Base-by-base conservation (phyloP, 352 stramenopile genomes). In the Pythium guiyangense region DNA sequence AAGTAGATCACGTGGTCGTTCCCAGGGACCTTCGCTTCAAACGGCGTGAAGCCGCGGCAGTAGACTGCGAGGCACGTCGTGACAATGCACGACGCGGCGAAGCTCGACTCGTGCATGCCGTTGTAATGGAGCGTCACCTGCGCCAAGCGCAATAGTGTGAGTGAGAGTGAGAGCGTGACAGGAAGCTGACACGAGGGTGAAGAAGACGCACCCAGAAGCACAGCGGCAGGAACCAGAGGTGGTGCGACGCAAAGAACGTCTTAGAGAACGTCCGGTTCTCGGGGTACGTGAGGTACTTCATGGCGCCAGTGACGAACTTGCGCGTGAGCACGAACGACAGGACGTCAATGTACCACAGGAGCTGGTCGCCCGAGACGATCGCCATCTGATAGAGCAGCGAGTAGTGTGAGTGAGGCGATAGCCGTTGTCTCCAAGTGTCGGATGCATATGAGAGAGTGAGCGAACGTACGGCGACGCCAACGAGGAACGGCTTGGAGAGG, bases 261-360 rank as follows among this genome's bases (percentile, higher is more conserved):
- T 92, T 92, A 57, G 79, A 88, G 60, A 90, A 87, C 29, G 79
- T 84, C 22, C 78, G 77, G 53, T 90, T 90, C 67, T 90, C 79
- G 2, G 75, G 75, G 58, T 90, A 88, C 49, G 81, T 86, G 22
- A 98, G 73, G 74, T 98, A 98, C 47, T 92, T 95, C 63, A 90
- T 79, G 4, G 90, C 91, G 15, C 94, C 94, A 26, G 96, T 77
- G 20, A 84, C 66, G 62, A 98, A 97, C 52, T 88, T 96, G 56
- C 81, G 69, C 25, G 68, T 87, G 50, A 95, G 48, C 4, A 88
- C 37, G 52, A 84, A 96, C 43, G 59, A 88, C 12, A 80, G 40
- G 34, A 83, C 69, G 71, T 97, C 91, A 12, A 97, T 75, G 60
- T 94, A 98, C 92, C 92, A 98, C 17, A 96, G 64, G 27, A 98